These are phyloP conservation scores for Gymnopilus junonius DNA, from an alignment of 768 basidiomycete species.

Conservation along the genomic window DNA sequence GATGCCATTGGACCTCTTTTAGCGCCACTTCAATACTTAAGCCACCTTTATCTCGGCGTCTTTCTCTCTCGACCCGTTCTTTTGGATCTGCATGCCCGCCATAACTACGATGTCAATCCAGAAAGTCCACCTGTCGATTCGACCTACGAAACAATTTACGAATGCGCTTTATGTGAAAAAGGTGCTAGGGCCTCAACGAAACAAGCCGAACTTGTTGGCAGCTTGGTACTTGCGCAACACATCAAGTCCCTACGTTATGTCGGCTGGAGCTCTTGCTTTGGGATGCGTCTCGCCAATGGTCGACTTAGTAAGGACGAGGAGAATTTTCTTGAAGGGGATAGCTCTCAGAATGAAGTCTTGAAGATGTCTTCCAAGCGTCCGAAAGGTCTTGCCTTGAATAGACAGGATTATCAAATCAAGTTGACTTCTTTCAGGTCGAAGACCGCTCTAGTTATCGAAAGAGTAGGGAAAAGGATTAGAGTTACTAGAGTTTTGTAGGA, in stretches of 20 bases:
- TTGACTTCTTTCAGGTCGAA: background rate
- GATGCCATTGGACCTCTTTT: constrained; percentile 19
- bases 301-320: constrained; percentile 13
- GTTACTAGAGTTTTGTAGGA: constrained; percentile 8
- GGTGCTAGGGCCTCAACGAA: constrained; percentile 35
- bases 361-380: background rate
- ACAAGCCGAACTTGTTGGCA: constrained; percentile 51
- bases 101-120: constrained; percentile 34
- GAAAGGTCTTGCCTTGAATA: background rate
- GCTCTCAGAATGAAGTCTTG: background rate
- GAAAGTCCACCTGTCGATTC: constrained; percentile 22
- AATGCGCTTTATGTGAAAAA: constrained; percentile 41
- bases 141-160: constrained; percentile 31
- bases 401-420: background rate
- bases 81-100: constrained; percentile 50
- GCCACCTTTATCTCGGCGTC: constrained; percentile 61
- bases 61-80: constrained; percentile 62
- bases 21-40: constrained; percentile 43
- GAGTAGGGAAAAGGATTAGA: constrained; percentile 2
- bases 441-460: constrained; percentile 6
- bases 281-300: constrained; percentile 8
- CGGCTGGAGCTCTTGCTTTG: constrained; percentile 54
- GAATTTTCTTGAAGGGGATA: constrained; percentile 1
- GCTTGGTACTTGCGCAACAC: constrained; percentile 45
- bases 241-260: constrained; percentile 49